Percentiles rank a stretch among this genome's conserved stretches.
Conservation (phyloP, 306 rosid species). For the Quercus mongolica region DNA sequence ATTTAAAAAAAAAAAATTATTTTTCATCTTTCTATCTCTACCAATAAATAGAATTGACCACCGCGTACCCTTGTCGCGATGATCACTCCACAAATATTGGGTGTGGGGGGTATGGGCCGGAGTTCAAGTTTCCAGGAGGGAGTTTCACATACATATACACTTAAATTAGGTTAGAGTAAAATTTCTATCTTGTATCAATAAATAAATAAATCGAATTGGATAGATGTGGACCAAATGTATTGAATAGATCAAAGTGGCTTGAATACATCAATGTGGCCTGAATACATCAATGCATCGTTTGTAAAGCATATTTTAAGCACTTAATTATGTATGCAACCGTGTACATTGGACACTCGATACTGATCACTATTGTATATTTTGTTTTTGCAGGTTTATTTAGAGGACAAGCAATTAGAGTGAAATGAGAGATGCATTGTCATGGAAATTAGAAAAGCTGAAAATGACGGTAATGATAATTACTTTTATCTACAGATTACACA, state of each 20-base stretch:
- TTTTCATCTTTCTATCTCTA: too few species aligned
- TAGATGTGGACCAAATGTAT: too few species aligned
- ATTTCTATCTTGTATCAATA: too few species aligned
- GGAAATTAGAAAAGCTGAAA: background rate
- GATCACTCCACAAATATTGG: too few species aligned
- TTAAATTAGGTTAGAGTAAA: too few species aligned
- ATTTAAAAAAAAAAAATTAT: too few species aligned
- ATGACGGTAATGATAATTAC: background rate
- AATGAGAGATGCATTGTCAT: background rate
- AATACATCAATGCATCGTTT: background rate
- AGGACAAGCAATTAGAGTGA: constrained; percentile 10
- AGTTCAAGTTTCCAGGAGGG: fast-evolving
- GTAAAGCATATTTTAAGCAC: background rate
- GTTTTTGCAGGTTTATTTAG: constrained; percentile 39
- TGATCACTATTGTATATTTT: background rate
- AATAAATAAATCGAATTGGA: too few species aligned
- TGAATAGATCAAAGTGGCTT: too few species aligned
- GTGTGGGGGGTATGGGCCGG: too few species aligned
- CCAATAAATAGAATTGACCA: too few species aligned
- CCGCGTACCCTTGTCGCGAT: fast-evolving
- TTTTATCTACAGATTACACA: background rate
- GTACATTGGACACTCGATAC: background rate
- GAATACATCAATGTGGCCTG: too few species aligned
- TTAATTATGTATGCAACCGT: background rate
- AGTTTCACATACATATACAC: fast-evolving